Evolutionary conservation across 2,329 filamentous ascomycete genomes (phyloP).

Genomic region (Triangularia setosa): DNA sequence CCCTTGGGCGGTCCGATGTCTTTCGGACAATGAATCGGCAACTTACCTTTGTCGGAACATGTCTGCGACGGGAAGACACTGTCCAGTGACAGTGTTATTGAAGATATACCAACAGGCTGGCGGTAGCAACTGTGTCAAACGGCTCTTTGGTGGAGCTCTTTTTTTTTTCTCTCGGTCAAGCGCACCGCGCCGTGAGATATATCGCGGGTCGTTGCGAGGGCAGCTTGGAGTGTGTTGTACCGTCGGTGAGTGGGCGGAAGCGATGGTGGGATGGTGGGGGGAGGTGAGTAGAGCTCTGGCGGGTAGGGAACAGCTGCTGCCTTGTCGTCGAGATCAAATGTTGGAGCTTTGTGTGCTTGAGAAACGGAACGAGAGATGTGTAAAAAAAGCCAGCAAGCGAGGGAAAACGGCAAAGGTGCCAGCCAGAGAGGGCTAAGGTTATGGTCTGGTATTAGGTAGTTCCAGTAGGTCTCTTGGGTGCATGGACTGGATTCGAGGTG

Average conservation of each 20-base stretch:
- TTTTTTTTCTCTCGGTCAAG: neutral
- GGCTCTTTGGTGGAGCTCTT: neutral
- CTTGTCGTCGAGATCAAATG: neutral
- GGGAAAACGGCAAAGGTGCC: constrained; percentile 17
- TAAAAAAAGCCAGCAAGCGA: constrained; percentile 15
- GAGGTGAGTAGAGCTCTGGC: neutral
- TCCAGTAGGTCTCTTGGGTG: neutral
- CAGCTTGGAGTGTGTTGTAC: neutral
- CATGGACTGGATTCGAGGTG: neutral
- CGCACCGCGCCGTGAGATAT: neutral
- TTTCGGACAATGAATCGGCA: neutral
- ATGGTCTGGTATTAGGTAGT: neutral
- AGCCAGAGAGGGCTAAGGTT: neutral
- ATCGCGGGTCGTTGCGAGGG: neutral
- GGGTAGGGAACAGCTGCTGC: neutral
- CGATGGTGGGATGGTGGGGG: neutral
- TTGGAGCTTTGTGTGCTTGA: neutral
- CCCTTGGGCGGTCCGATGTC: neutral
- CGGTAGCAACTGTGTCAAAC: neutral
- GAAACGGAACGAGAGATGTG: constrained; percentile 21
- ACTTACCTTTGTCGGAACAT: constrained; percentile 26
- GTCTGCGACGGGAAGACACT: constrained; percentile 3
- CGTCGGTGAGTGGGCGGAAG: neutral
- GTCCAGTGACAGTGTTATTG: constrained; percentile 4
- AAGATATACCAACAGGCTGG: neutral